Evolutionary conservation across 768 basidiomycete species (phyloP).

Genomic region (Leccinum broughii): DNA sequence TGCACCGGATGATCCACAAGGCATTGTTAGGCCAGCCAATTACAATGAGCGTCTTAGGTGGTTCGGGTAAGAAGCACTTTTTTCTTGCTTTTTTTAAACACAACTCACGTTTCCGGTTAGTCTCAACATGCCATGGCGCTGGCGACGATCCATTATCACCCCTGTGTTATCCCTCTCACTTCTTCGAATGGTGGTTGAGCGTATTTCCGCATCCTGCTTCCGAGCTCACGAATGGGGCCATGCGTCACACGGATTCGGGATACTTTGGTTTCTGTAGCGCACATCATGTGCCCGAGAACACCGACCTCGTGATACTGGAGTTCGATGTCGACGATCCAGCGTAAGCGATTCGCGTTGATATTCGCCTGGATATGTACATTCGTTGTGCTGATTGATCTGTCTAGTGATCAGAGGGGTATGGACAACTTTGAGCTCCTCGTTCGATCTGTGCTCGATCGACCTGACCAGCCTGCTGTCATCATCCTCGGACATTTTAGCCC

Average conservation of each 20-base stretch:
- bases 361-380: not conserved
- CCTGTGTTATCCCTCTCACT: slow-evolving; percentile 87
- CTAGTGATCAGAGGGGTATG: slow-evolving; percentile 66
- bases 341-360: slow-evolving; percentile 47
- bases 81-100: not conserved
- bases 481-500: slow-evolving; percentile 96
- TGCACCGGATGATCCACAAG: slow-evolving; percentile 81
- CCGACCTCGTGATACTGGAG: slow-evolving; percentile 94
- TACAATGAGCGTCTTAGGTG: slow-evolving; percentile 87
- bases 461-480: slow-evolving; percentile 88
- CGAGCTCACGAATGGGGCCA: slow-evolving; percentile 96
- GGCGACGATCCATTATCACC: slow-evolving; percentile 87
- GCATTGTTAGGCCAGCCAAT: slow-evolving; percentile 84
- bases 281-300: slow-evolving; percentile 91
- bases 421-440: slow-evolving; percentile 91
- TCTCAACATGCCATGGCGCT: slow-evolving; percentile 91
- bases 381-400: not conserved
- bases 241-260: slow-evolving; percentile 86
- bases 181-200: slow-evolving; percentile 97
- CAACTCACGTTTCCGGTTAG: slow-evolving; percentile 39
- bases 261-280: slow-evolving; percentile 95
- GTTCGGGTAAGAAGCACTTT: slow-evolving; percentile 61
- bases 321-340: slow-evolving; percentile 88
- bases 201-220: slow-evolving; percentile 99
- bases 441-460: slow-evolving; percentile 86